Base-by-base conservation (phyloP, 345 rosid species). In the Bruguiera gymnorhiza region DNA sequence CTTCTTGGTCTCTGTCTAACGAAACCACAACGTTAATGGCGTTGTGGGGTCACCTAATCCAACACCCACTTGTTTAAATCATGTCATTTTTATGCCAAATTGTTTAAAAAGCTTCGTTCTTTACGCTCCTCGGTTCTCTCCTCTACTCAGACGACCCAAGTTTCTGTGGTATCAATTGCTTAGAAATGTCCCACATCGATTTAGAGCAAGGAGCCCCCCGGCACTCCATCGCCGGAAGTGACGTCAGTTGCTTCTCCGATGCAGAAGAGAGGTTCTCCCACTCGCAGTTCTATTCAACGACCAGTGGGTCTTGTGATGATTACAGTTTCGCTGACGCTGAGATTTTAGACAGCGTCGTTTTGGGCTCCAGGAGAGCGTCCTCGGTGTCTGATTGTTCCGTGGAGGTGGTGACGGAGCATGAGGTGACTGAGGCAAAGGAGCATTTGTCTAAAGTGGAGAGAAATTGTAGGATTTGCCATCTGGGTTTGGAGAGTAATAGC, bases 391-490 rank as follows among this genome's bases (percentile, higher is more conserved):
- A 85, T 70, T 81, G 77, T 65, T 89, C 97, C 27, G 86, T 85
- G 82, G 88, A 71, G 76, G 83, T 81, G 65, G 88, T 70, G 78
- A 76, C 77, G 67, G 94, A 84, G 58, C 56, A 36, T 32, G 79
- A 71, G 37, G 73, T 55, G 37, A 59, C 68, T 30, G 93, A 79
- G 61, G 69, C 75, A 27, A 71, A 81, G 78, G 82, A 80, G 73
- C 87, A 83, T 75, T 71, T 82, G 77, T 72, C 67, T 52, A 81
- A 76, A 65, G 80, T 57, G 57, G 84, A 76, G 70, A 83, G 75
- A 79, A 91, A 84, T 58, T 95, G 99, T 65, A 80, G 99, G 74
- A 95, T 95, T 78, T 95, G 99, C 66, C 99, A 95, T 70, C 75
- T 95, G 80, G 96, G 89, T 29, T 75, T 92, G 77, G 92, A 87